These are phyloP conservation scores for Fusarium sp. DNA, from an alignment of 2,329 filamentous ascomycete species.

Conservation along the genomic window DNA sequence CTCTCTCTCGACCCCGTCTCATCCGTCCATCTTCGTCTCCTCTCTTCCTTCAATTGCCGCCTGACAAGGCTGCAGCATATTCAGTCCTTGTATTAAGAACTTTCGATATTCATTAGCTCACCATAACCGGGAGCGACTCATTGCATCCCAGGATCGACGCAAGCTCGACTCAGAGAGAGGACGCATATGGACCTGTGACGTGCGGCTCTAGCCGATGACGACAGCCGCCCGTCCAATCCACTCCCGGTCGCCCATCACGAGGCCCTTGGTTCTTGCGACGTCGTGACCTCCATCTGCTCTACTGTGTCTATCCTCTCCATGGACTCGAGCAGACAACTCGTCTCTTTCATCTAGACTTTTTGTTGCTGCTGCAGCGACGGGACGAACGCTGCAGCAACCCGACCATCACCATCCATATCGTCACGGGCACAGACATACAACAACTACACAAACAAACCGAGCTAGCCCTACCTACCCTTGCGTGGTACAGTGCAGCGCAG, in stretches of 20 bases:
- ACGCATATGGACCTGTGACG: slow-evolving; percentile 33
- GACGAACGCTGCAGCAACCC: slow-evolving; percentile 18
- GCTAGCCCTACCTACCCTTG: slow-evolving; percentile 5
- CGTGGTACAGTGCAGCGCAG: slow-evolving; percentile 26
- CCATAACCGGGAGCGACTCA: neutral
- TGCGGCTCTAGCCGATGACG: slow-evolving; percentile 45
- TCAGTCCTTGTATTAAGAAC: neutral
- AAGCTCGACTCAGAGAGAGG: slow-evolving; percentile 7
- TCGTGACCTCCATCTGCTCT: slow-evolving; percentile 26
- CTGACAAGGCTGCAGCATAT: slow-evolving; percentile 2
- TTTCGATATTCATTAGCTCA: neutral
- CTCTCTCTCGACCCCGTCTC: neutral
- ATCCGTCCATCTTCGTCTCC: neutral
- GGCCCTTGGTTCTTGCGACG: slow-evolving; percentile 36
- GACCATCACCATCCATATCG: slow-evolving; percentile 5
- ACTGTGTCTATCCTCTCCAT: slow-evolving; percentile 1
- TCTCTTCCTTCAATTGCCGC: slow-evolving; percentile 19
- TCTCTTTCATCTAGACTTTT: slow-evolving; percentile 8
- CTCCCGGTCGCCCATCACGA: slow-evolving; percentile 41
- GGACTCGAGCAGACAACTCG: neutral
- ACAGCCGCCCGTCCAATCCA: slow-evolving; percentile 37
- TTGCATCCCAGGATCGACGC: neutral
- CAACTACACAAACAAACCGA: slow-evolving; percentile 6
- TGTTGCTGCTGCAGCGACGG: slow-evolving; percentile 13
- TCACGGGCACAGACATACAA: slow-evolving; percentile 17